Evolutionary conservation across 345 rosid genomes (phyloP), one percentile per base, ranked within the genome.

Genomic region (Pistacia integerrima): DNA sequence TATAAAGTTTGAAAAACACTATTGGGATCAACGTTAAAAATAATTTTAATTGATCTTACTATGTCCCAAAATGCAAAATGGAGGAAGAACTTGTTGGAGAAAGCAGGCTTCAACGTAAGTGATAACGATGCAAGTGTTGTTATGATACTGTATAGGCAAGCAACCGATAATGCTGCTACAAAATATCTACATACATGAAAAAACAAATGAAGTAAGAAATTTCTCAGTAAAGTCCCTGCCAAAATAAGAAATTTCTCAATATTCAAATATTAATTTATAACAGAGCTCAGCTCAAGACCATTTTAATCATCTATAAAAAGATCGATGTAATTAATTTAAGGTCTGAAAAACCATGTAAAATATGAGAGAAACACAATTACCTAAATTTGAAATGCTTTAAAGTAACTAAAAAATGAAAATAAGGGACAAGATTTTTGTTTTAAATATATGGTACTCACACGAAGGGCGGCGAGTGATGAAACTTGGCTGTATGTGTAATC

Each of bases 401-500:
- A 30, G 33, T 30, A 30, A 30, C 33, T 30, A 30, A 10, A 5
- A 67, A 48, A 17, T 3, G 33, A 30, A 41, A 63, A 55, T 30
- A 22, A 18, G 17, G 25, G 16, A 36, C 36, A 61, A 9, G 16
- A 30, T 30, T 30, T 30, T 30, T 30, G 2, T 30, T 30, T 1
- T n/a, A 20, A 20, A 28, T 0, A 1, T 30, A 1, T 30, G 6
- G 11, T 33, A 76, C 90, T 81, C n/a, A 93, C 98, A 90, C 71
- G 80, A 90, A 85, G 71, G 97, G 95, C 0, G 98, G 97, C 0
- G 97, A 89, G 73, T 94, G 78, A 49, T 35, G 81, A 70, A 93
- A 93, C 82, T 89, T 90, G 69, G 94, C 93, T 17, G 83, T 48
- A 59, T 66, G 30, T 36, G 80, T 52, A 51, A 69, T 35, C 33